Conservation (phyloP, 495 filamentous ascomycete species). For the Hypoxylon rickii region DNA sequence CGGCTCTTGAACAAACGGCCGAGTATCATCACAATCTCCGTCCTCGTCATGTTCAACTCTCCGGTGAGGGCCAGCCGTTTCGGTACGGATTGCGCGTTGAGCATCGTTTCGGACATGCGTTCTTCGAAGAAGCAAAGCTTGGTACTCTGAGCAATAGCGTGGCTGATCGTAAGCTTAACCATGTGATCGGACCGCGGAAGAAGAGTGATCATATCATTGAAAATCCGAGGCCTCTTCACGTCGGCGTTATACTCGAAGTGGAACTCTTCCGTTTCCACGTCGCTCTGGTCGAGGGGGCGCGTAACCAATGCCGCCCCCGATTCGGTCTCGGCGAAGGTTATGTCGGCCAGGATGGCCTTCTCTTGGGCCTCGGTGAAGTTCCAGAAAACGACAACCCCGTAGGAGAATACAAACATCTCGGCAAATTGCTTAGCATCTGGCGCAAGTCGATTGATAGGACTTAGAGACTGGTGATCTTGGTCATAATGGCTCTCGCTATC, state of each 20-base stretch:
- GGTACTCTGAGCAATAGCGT: conserved; percentile 96
- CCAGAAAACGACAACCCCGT: conserved; percentile 98
- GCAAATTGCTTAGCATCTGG: conserved; percentile 75
- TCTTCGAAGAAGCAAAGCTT: conserved; percentile 97
- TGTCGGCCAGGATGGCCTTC: conserved; percentile 92
- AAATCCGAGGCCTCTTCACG: conserved; percentile 85
- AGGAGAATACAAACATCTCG: conserved; percentile 98
- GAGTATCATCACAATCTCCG: conserved; percentile 89
- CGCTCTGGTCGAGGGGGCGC: conserved; percentile 74
- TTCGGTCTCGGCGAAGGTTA: conserved; percentile 81
- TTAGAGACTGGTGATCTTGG: conserved; percentile 37
- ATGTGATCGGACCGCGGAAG: conserved; percentile 90
- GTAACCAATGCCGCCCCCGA: conserved; percentile 65
- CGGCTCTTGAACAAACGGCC: conserved; percentile 89
- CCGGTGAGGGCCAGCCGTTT: conserved; percentile 86
- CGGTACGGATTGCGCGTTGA: conserved; percentile 88
- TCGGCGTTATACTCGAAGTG: conserved; percentile 94
- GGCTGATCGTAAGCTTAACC: conserved; percentile 96
- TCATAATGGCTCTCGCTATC: conserved; percentile 25
- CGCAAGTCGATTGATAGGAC: conserved; percentile 56
- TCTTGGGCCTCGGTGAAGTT: conserved; percentile 96
- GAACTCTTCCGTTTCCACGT: conserved; percentile 98
- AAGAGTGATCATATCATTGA: conserved; percentile 99
- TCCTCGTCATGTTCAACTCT: conserved; percentile 85
- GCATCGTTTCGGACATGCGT: conserved; percentile 93